Percentiles rank a stretch among this genome's conserved stretches.
phyloP scores from a whole-genome alignment of 768 basidiomycete species.

The Mycena alexandri region DNA sequence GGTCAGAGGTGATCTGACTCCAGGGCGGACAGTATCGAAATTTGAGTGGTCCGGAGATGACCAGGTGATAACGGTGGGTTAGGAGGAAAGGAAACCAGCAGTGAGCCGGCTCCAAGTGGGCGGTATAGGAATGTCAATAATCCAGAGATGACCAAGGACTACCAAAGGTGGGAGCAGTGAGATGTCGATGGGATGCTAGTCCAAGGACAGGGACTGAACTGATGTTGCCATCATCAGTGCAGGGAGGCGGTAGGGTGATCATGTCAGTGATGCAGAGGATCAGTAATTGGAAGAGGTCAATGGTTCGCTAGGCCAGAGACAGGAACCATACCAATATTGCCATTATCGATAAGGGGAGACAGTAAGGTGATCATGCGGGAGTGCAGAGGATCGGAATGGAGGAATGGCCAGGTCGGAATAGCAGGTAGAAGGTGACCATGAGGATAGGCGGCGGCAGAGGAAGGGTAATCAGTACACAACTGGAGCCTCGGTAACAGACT shows the following conservation, averaged over 20 bases:
- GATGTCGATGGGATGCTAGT: slow-evolving; percentile 10
- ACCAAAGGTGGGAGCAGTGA: too few species aligned
- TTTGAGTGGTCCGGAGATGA: neutral
- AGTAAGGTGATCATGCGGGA: slow-evolving; percentile 11
- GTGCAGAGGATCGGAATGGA: slow-evolving; percentile 20
- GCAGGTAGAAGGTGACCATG: slow-evolving; percentile 15
- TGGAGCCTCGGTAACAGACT: slow-evolving; percentile 23
- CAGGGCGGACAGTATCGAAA: neutral
- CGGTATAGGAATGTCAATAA: too few species aligned
- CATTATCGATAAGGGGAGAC: slow-evolving; percentile 18
- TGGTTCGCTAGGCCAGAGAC: slow-evolving; percentile 22
- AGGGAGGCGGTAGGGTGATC: slow-evolving; percentile 7
- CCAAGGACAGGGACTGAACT: slow-evolving; percentile 16
- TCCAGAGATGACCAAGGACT: too few species aligned
- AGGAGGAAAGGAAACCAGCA: slow-evolving; percentile 5
- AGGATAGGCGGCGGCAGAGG: slow-evolving; percentile 6
- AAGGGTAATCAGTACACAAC: slow-evolving; percentile 8
- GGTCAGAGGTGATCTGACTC: slow-evolving; percentile 22
- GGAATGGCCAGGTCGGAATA: slow-evolving; percentile 14
- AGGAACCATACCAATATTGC: slow-evolving; percentile 19
- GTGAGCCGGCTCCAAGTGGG: too few species aligned
- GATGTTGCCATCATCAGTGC: slow-evolving; percentile 21
- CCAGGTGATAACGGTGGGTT: neutral
- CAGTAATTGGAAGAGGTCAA: slow-evolving; percentile 12
- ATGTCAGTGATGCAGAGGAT: too few species aligned